A percentile compares a stretch with the other conserved stretches of the same genome.
Conservation (phyloP, 495 filamentous ascomycete genomes). For the Aspergillus ostianus region DNA sequence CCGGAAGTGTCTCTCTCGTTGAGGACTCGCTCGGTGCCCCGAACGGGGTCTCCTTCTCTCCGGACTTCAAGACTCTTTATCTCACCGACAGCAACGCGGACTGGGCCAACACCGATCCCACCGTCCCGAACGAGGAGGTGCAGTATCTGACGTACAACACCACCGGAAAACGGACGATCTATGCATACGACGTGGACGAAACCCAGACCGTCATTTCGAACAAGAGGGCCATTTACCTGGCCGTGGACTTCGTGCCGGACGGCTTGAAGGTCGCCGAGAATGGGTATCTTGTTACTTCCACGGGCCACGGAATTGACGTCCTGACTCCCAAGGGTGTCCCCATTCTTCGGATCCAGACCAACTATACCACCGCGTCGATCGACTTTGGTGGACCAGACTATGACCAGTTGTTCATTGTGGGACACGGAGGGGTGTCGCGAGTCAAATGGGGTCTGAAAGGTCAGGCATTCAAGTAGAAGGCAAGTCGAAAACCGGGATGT, state of each 20-base stretch:
- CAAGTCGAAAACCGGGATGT: too few relatives aligned
- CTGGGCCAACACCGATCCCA: background rate
- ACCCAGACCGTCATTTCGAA: slow-evolving; percentile 14
- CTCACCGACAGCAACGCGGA: slow-evolving; percentile 3
- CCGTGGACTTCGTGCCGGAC: slow-evolving; percentile 21
- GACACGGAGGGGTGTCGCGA: slow-evolving; percentile 15
- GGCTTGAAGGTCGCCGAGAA: slow-evolving; percentile 24
- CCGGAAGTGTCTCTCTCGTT: background rate
- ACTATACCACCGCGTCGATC: slow-evolving; percentile 22
- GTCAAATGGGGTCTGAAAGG: slow-evolving; percentile 17
- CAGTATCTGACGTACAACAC: background rate
- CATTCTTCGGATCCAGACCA: slow-evolving; percentile 24
- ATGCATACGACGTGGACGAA: slow-evolving; percentile 21
- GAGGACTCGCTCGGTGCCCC: background rate
- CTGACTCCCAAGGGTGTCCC: slow-evolving; percentile 16
- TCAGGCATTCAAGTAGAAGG: too few relatives aligned
- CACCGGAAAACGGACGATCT: slow-evolving; percentile 1
- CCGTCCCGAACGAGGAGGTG: background rate
- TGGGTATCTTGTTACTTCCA: slow-evolving; percentile 19
- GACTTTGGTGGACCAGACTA: slow-evolving; percentile 18
- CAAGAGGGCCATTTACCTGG: slow-evolving; percentile 21
- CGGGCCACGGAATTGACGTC: slow-evolving; percentile 24
- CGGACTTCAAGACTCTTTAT: slow-evolving; percentile 1
- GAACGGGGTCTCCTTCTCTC: slow-evolving; percentile 5
- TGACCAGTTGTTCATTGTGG: slow-evolving; percentile 18